A percentile compares a stretch with the other conserved stretches of the same genome.
Conservation (phyloP, 768 basidiomycete species). For the Lactarius indigo region DNA sequence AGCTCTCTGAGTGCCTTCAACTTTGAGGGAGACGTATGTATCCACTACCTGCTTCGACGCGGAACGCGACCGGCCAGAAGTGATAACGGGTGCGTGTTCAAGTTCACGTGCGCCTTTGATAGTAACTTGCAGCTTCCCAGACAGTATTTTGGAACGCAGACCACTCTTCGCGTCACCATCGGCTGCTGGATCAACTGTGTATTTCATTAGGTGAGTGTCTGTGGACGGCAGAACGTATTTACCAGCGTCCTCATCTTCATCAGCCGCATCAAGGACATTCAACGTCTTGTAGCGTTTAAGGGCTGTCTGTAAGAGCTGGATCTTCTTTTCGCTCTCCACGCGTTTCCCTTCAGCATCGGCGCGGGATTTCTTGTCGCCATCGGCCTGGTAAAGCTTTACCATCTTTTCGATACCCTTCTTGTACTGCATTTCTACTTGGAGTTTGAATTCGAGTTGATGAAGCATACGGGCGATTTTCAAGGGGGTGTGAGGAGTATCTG, state of each 20-base stretch:
- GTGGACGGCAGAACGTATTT: slow-evolving; percentile 26
- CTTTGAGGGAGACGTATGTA: slow-evolving; percentile 90
- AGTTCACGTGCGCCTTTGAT: slow-evolving; percentile 90
- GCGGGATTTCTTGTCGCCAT: slow-evolving; percentile 95
- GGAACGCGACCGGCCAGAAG: slow-evolving; percentile 60
- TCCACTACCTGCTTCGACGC: slow-evolving; percentile 77
- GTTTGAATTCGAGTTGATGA: slow-evolving; percentile 98
- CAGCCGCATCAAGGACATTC: slow-evolving; percentile 84
- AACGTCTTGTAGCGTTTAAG: slow-evolving; percentile 96
- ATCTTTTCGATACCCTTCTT: slow-evolving; percentile 99
- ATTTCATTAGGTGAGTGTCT: neutral
- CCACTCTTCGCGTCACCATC: slow-evolving; percentile 89
- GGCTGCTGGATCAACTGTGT: slow-evolving; percentile 25
- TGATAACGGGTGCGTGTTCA: slow-evolving; percentile 81
- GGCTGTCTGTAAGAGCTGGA: slow-evolving; percentile 85
- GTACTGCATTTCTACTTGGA: slow-evolving; percentile 97
- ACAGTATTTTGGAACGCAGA: slow-evolving; percentile 87
- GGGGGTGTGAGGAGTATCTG: slow-evolving; percentile 93
- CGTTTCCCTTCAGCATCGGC: slow-evolving; percentile 92
- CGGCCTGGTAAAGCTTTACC: slow-evolving; percentile 93
- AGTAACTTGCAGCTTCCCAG: slow-evolving; percentile 87
- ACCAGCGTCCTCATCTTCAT: slow-evolving; percentile 77
- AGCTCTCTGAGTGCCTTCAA: slow-evolving; percentile 92
- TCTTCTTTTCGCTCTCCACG: slow-evolving; percentile 94
- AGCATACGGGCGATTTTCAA: slow-evolving; percentile 97